phyloP scores from a whole-genome alignment of 176 grass and related monocot genomes.

The Tillandsia fasciculata region DNA sequence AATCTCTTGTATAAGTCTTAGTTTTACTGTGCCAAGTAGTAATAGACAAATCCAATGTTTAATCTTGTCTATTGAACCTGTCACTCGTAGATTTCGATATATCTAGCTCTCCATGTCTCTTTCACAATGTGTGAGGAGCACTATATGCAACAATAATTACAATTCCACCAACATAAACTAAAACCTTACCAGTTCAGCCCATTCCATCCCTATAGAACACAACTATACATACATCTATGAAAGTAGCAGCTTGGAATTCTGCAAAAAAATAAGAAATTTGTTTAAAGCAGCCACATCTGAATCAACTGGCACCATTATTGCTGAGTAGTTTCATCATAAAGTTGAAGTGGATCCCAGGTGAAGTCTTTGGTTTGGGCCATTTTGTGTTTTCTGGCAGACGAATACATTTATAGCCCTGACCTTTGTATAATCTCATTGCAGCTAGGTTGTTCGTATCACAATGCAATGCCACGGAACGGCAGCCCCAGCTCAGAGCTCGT shows the following conservation, averaged over 20 bases:
- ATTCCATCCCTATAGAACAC: neutral
- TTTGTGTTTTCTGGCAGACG: constrained; percentile 47
- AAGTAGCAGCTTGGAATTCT: neutral
- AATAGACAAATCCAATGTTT: too few species aligned
- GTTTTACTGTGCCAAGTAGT: too few species aligned
- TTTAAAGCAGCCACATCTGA: neutral
- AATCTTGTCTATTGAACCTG: too few species aligned
- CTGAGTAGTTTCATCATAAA: constrained; percentile 83
- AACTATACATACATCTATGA: neutral
- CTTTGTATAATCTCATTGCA: constrained; percentile 51
- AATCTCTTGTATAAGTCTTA: too few species aligned
- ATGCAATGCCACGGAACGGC: constrained; percentile 71
- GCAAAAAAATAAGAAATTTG: neutral
- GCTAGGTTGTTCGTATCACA: constrained; percentile 68
- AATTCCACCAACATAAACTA: too few species aligned
- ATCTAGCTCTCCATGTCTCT: too few species aligned
- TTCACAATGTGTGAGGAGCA: too few species aligned
- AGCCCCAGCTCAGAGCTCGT: constrained; percentile 63
- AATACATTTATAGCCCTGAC: constrained; percentile 67
- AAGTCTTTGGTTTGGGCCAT: constrained; percentile 61
- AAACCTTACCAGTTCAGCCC: neutral
- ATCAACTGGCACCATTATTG: constrained; percentile 13
- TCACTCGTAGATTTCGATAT: too few species aligned
- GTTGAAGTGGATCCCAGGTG: constrained; percentile 42
- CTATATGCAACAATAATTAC: too few species aligned